Percentiles rank a stretch among this genome's conserved stretches.
Evolutionary conservation across 1,284 basidiomycete species (phyloP).

Genomic region (Takashimella koratensis): DNA sequence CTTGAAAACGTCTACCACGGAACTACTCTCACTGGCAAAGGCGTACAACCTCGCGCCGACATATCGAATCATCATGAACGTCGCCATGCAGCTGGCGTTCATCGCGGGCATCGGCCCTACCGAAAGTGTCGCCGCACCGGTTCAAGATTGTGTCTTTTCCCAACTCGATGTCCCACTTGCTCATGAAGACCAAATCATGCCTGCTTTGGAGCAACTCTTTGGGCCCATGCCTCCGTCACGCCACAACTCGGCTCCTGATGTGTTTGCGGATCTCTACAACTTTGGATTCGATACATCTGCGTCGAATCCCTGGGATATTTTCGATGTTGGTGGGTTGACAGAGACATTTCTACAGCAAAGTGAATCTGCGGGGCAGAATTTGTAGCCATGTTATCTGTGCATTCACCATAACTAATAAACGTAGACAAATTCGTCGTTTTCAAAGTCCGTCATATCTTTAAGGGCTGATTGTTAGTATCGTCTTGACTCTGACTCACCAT

Average conservation of each 20-base stretch:
- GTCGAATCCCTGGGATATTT: not conserved
- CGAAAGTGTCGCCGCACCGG: not conserved
- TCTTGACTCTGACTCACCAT: not conserved
- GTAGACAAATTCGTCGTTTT: constrained; percentile 40
- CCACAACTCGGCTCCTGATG: not conserved
- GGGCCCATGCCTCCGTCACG: constrained; percentile 5
- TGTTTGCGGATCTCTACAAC: constrained; percentile 16
- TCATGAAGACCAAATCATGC: not conserved
- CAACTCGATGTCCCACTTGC: not conserved
- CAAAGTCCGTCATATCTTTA: constrained; percentile 35
- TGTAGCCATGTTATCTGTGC: no score
- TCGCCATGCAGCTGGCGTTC: constrained; percentile 17
- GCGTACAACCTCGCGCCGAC: constrained; percentile 14
- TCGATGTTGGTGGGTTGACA: not conserved
- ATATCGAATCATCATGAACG: constrained; percentile 20
- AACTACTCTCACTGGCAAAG: constrained; percentile 7
- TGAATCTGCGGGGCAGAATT: no score
- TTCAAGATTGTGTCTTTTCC: not conserved
- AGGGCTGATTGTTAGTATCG: not conserved
- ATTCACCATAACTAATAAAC: no score
- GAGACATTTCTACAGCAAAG: not conserved
- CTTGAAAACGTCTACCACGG: not conserved
- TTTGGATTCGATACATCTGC: constrained; percentile 7
- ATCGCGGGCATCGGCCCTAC: constrained; percentile 11
- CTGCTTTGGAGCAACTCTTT: constrained; percentile 9